Base-by-base conservation (phyloP, 352 stramenopile genomes). In the Detonula confervacea region DNA sequence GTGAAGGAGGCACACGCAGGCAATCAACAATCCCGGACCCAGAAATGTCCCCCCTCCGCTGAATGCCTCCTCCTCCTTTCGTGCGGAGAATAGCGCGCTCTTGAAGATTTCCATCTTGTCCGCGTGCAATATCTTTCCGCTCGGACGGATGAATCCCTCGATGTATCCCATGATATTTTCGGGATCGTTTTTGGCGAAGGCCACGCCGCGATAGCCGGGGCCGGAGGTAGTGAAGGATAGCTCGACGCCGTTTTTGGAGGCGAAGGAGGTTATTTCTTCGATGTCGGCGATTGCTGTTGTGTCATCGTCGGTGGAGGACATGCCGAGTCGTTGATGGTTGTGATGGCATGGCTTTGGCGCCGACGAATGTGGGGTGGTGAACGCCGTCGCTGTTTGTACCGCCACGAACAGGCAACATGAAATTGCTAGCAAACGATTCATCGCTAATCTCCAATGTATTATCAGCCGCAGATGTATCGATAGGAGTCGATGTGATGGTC, bases 51-150 rank as follows among this genome's bases (percentile, higher is more conserved):
- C 86, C 8, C 86, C 81, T 49, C 80, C 59, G 63, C 39, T 37
- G 78, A 86, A 73, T 0, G 47, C 37, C 1, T 47, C 49, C 46
- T 77, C 55, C 63, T 86, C 71, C 18, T 12, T 67, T 16, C 76
- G 47, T 25, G 80, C 83, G 24, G 63, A 65, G 39, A 87, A 55
- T 9, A 92, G 42, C 1, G 77, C 77, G 0, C 42, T 63, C 52
- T 88, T 72, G 46, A 87, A 93, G 20, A 93, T 84, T 77, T 93
- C 81, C 88, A 93, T 92, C 54, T 91, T 91, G 69, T 93, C 88
- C 11, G 90, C 66, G 71, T 93, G 88, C 24, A 93, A 60, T 62
- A 93, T 83, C 54, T 82, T 72, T 11, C 83, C 83, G 18, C 25
- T 54, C 0, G 86, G 86, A 27, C 88, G 73, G 14, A 90, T 39